Evolutionary conservation across 768 basidiomycete genomes (phyloP).

Genomic region (Amanita brunnescens): DNA sequence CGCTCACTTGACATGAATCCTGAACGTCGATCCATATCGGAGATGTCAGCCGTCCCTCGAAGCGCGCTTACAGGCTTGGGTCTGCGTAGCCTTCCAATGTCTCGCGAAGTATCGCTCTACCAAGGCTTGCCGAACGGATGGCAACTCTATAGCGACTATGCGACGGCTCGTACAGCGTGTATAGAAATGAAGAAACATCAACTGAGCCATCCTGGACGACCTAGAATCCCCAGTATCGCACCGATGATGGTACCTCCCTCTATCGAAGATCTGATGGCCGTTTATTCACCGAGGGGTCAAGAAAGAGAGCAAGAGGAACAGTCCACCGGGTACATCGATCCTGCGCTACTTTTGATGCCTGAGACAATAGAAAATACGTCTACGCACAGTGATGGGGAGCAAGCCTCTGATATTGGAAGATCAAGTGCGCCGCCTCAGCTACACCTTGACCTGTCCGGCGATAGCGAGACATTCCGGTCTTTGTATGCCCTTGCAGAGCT

Average conservation of each 20-base stretch:
- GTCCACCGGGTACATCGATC: background rate
- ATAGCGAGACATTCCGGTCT: too few species aligned
- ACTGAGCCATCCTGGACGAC: conserved; percentile 11
- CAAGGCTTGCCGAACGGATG: conserved; percentile 39
- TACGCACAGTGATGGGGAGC: background rate
- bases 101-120: conserved; percentile 38
- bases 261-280: background rate
- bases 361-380: background rate
- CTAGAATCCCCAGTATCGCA: conserved; percentile 32
- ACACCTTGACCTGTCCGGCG: background rate
- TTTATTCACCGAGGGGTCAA: background rate
- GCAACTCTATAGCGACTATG: conserved; percentile 32
- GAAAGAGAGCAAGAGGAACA: background rate
- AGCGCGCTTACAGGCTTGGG: conserved; percentile 1
- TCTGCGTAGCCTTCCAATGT: conserved; percentile 25
- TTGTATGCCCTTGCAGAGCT: background rate
- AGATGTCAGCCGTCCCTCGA: background rate
- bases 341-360: background rate
- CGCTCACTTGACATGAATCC: too few species aligned
- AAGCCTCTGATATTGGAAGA: background rate
- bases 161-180: conserved; percentile 28
- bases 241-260: conserved; percentile 22
- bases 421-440: background rate
- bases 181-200: conserved; percentile 21
- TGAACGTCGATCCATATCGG: too few species aligned